Percentiles rank a stretch among this genome's conserved stretches.
Conservation (phyloP, 768 basidiomycete genomes). For the Plicaturopsis crispa region DNA sequence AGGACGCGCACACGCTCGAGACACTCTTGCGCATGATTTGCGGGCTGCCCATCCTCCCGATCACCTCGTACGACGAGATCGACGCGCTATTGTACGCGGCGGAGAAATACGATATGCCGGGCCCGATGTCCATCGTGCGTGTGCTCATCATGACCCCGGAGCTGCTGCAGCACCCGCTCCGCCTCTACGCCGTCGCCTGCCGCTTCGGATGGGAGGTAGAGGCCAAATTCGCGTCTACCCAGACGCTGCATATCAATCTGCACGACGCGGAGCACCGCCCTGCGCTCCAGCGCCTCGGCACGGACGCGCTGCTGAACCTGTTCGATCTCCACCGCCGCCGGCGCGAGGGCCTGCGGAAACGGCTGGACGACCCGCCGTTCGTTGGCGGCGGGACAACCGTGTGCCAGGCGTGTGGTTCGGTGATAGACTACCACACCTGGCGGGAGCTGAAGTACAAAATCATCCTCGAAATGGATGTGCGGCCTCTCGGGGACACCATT, state of each 20-base stretch:
- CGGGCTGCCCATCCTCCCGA: conserved; percentile 42
- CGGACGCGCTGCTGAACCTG: conserved; percentile 45
- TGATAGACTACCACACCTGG: conserved; percentile 55
- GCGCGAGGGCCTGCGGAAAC: conserved; percentile 38
- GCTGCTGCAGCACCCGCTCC: conserved; percentile 41
- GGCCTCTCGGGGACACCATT: conserved; percentile 55
- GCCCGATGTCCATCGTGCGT: conserved; percentile 52
- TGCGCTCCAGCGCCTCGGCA: conserved; percentile 38
- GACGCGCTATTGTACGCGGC: conserved; percentile 55
- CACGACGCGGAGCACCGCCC: conserved; percentile 36
- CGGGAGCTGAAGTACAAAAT: conserved; percentile 55
- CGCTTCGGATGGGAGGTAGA: conserved; percentile 56
- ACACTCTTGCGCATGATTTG: conserved; percentile 53
- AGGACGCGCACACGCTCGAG: conserved; percentile 48
- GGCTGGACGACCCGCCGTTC: conserved; percentile 52
- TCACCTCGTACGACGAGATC: conserved; percentile 44
- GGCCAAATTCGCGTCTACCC: conserved; percentile 42
- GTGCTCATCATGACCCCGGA: conserved; percentile 47
- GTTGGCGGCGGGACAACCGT: conserved; percentile 40
- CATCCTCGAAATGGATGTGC: conserved; percentile 47
- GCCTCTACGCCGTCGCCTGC: conserved; percentile 46
- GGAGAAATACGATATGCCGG: conserved; percentile 68
- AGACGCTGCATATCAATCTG: conserved; percentile 47
- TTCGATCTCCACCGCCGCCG: conserved; percentile 47
- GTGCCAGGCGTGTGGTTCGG: conserved; percentile 44